These are phyloP conservation scores for Diplodia intermedia DNA, from an alignment of 2,329 filamentous ascomycete genomes.

Conservation along the genomic window DNA sequence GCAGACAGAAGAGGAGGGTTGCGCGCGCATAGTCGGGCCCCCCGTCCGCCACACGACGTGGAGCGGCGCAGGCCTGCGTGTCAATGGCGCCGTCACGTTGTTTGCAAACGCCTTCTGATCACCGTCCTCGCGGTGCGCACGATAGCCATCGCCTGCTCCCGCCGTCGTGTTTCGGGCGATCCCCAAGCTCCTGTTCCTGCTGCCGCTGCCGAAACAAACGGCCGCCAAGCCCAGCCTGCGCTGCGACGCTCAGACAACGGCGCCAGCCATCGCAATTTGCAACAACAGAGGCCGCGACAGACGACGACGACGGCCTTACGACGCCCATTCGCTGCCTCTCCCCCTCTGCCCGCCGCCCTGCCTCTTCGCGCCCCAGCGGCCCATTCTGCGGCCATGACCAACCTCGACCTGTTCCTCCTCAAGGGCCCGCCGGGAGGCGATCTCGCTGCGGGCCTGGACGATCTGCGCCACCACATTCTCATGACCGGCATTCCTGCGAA, in stretches of 20 bases:
- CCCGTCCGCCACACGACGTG: conserved; percentile 11
- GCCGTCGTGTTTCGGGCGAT: background rate
- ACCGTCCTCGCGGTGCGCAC: background rate
- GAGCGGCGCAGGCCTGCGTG: background rate
- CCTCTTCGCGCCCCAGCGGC: conserved; percentile 7
- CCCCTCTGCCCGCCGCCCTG: background rate
- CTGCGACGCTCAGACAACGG: conserved; percentile 12
- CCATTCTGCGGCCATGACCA: conserved; percentile 42
- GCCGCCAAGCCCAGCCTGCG: conserved; percentile 18
- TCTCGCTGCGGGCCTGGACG: conserved; percentile 69
- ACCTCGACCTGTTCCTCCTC: conserved; percentile 76
- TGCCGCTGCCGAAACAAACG: conserved; percentile 6
- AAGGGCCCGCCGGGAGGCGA: conserved; percentile 80
- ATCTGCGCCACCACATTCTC: conserved; percentile 74
- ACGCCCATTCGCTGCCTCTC: conserved; percentile 11
- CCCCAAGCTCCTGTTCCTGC: conserved; percentile 1
- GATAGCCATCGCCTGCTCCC: background rate
- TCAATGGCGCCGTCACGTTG: background rate
- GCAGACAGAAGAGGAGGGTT: conserved; percentile 10
- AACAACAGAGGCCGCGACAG: conserved; percentile 22
- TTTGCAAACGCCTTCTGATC: conserved; percentile 7
- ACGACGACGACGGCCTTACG: conserved; percentile 6
- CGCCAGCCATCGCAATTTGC: conserved; percentile 29
- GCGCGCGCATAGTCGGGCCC: conserved; percentile 5
- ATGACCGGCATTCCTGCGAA: conserved; percentile 79